Percentiles rank a stretch among this genome's conserved stretches.
Evolutionary conservation across 257 asterid genomes (phyloP).

Genomic region (Coffea canephora): DNA sequence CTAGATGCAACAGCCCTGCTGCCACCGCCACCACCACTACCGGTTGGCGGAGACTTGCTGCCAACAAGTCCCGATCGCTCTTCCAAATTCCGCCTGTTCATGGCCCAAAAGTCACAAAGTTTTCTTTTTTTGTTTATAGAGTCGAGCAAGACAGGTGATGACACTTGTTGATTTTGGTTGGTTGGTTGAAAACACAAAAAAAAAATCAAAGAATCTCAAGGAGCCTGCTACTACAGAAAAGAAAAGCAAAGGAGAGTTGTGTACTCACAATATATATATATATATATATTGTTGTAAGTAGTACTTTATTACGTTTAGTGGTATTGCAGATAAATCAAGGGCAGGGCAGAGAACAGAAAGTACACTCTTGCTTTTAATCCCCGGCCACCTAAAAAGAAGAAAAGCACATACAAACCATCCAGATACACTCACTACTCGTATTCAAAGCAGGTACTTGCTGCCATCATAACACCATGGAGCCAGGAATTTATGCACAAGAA

Average conservation of each 20-base stretch:
- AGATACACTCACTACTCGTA: neutral
- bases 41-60: conserved; percentile 16
- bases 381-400: conserved; percentile 28
- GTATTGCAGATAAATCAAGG: conserved; percentile 18
- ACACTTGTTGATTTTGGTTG: neutral
- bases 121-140: neutral
- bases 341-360: conserved; percentile 5
- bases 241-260: neutral
- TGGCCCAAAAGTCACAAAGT: conserved; percentile 5
- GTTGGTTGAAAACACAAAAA: conserved; percentile 3
- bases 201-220: neutral
- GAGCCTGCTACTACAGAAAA: neutral
- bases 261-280: too few relatives aligned
- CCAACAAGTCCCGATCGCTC: conserved; percentile 26
- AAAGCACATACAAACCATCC: neutral
- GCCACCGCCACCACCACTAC: conserved; percentile 14
- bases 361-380: conserved; percentile 20
- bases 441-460: conserved; percentile 1
- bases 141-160: conserved; percentile 1
- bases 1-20: conserved; percentile 24
- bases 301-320: conserved; percentile 3
- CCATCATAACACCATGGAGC: too few relatives aligned
- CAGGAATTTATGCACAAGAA: neutral
- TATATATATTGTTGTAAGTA: neutral
- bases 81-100: conserved; percentile 30